phyloP scores from a whole-genome alignment of 306 rosid species.

The Carpinus viminea region DNA sequence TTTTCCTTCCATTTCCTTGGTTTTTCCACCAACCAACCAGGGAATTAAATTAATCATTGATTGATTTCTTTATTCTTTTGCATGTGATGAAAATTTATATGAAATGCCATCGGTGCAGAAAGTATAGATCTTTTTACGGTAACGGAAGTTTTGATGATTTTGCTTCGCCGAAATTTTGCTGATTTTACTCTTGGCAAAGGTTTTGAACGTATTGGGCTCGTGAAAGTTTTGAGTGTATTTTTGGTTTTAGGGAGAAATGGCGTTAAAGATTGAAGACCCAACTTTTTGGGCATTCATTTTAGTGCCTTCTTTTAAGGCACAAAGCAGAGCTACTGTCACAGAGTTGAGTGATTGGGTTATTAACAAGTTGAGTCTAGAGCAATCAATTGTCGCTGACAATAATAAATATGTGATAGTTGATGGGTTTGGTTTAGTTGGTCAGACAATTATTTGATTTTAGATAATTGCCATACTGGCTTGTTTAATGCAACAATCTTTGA shows the following conservation, averaged over 20 bases:
- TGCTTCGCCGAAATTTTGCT: not conserved
- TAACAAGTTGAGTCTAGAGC: slow-evolving; percentile 4
- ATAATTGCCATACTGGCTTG: slow-evolving; percentile 6
- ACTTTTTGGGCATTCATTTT: not conserved
- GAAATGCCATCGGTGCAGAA: not conserved
- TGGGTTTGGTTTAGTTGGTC: slow-evolving; percentile 29
- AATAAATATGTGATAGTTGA: slow-evolving; percentile 19
- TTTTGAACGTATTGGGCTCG: not conserved
- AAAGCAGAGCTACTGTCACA: slow-evolving; percentile 18
- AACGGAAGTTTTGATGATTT: not conserved
- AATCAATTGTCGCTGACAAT: not conserved
- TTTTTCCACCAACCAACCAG: not conserved
- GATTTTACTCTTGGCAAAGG: not conserved
- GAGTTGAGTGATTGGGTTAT: slow-evolving; percentile 3
- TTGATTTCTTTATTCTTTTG: not conserved
- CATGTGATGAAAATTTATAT: not conserved
- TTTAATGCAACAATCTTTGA: slow-evolving; percentile 17
- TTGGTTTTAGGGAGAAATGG: slow-evolving; percentile 14
- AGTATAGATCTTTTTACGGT: not conserved
- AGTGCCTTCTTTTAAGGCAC: slow-evolving; percentile 22
- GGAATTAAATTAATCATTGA: not conserved
- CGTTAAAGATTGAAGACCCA: slow-evolving; percentile 9
- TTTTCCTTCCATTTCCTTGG: not conserved
- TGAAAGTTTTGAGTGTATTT: slow-evolving; percentile 1
- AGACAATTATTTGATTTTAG: slow-evolving; percentile 22